phyloP scores from a whole-genome alignment of 768 basidiomycete genomes.

The Leccinum obscurum region DNA sequence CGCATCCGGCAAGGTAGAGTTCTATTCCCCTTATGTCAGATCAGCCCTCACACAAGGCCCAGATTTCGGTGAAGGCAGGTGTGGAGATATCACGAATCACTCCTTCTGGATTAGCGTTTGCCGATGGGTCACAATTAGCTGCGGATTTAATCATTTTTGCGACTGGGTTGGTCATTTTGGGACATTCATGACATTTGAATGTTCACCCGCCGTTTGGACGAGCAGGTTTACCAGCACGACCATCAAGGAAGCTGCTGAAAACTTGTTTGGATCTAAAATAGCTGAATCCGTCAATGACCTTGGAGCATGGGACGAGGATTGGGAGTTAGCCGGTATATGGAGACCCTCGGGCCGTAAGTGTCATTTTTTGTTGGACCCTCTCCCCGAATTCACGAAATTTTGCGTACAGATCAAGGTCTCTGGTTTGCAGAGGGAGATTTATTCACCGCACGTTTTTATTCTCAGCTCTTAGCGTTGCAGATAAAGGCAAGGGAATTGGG shows the following conservation, averaged over 20 bases:
- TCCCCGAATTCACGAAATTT: background rate
- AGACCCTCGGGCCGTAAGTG: slow-evolving; percentile 10
- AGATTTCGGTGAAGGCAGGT: background rate
- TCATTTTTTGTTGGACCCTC: background rate
- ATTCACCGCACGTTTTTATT: slow-evolving; percentile 3
- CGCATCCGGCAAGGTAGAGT: background rate
- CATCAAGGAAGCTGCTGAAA: background rate
- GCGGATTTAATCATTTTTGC: slow-evolving; percentile 1
- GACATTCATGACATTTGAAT: background rate
- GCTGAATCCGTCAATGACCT: slow-evolving; percentile 12
- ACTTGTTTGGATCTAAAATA: background rate
- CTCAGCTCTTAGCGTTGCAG: slow-evolving; percentile 4
- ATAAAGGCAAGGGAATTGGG: slow-evolving; percentile 4
- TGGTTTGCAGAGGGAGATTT: slow-evolving; percentile 8
- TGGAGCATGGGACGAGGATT: slow-evolving; percentile 11
- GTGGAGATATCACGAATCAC: background rate
- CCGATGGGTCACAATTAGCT: background rate
- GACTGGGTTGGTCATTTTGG: background rate
- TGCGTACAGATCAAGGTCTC: background rate
- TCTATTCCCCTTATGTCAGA: background rate
- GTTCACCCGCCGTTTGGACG: background rate
- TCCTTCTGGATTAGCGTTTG: background rate
- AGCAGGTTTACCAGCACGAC: background rate
- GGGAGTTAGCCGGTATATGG: slow-evolving; percentile 12
- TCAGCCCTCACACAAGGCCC: background rate